Percentiles rank a stretch among this genome's conserved stretches.
phyloP scores from a whole-genome alignment of 2,329 filamentous ascomycete species.

The Neonectria sp. region DNA sequence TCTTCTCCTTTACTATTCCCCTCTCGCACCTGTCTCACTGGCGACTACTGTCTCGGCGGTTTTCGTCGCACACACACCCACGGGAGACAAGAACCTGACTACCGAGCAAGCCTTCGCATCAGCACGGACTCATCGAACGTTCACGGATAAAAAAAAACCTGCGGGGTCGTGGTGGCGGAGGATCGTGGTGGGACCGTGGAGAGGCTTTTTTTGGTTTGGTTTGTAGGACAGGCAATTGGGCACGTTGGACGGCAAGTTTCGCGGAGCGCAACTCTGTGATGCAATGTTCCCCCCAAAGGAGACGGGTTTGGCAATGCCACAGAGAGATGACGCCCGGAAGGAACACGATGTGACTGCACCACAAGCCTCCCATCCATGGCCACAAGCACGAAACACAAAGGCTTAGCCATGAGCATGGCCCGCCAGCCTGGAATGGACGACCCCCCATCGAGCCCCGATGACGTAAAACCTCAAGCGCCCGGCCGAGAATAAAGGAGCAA shows the following conservation, averaged over 20 bases:
- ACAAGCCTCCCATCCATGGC: slow-evolving; percentile 11
- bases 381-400: slow-evolving; percentile 14
- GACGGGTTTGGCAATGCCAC: background rate
- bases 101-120: slow-evolving; percentile 17
- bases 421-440: slow-evolving; percentile 35
- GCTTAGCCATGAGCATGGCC: slow-evolving; percentile 7
- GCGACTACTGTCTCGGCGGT: slow-evolving; percentile 26
- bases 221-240: slow-evolving; percentile 11
- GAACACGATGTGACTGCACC: slow-evolving; percentile 3
- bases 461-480: slow-evolving; percentile 39
- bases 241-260: slow-evolving; percentile 24
- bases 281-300: slow-evolving; percentile 16
- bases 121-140: background rate
- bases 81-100: slow-evolving; percentile 9
- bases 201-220: background rate
- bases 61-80: slow-evolving; percentile 10
- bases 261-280: slow-evolving; percentile 20
- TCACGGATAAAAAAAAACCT: background rate
- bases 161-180: slow-evolving; percentile 3
- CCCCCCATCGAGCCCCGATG: slow-evolving; percentile 39
- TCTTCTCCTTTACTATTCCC: slow-evolving; percentile 15
- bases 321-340: background rate
- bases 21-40: slow-evolving; percentile 14
- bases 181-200: slow-evolving; percentile 7
- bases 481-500: slow-evolving; percentile 34